These are phyloP conservation scores for Acanthochlamys bracteata DNA, from an alignment of 106 monocot species.

Conservation along the genomic window DNA sequence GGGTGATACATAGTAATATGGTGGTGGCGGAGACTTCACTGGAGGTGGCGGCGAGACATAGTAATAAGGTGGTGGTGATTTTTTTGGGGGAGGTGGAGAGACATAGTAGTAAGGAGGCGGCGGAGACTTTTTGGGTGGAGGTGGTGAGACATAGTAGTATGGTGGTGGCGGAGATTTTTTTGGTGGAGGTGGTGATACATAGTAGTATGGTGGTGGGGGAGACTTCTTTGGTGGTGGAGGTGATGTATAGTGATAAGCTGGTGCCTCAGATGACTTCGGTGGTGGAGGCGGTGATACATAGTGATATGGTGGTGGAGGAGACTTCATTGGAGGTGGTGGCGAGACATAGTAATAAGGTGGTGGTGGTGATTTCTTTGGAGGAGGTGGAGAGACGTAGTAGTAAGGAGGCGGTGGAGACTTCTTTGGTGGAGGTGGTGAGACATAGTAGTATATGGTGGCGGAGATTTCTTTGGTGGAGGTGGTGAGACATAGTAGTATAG, in stretches of 20 bases:
- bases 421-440: background rate
- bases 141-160: background rate
- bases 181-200: background rate
- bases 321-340: slow-evolving; percentile 8
- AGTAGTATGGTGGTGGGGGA: background rate
- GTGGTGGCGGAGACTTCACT: slow-evolving; percentile 11
- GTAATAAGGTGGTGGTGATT: slow-evolving; percentile 3
- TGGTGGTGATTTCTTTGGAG: background rate
- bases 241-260: background rate
- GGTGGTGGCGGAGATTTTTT: slow-evolving; percentile 13
- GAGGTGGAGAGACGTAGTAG: background rate
- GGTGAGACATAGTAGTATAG: slow-evolving; percentile 4
- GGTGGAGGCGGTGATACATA: slow-evolving; percentile 11
- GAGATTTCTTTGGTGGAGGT: background rate
- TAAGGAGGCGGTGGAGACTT: slow-evolving; percentile 8
- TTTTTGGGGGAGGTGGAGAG: slow-evolving; percentile 2
- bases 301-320: slow-evolving; percentile 11
- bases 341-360: slow-evolving; percentile 15
- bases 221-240: slow-evolving; percentile 4
- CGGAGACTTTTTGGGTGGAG: background rate
- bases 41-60: background rate
- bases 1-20: slow-evolving; percentile 9
- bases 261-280: background rate
- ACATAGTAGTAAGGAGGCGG: slow-evolving; percentile 12
- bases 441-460: slow-evolving; percentile 4